phyloP scores from a whole-genome alignment of 164 flowering plant genomes.

The Nelumbo lutea region DNA sequence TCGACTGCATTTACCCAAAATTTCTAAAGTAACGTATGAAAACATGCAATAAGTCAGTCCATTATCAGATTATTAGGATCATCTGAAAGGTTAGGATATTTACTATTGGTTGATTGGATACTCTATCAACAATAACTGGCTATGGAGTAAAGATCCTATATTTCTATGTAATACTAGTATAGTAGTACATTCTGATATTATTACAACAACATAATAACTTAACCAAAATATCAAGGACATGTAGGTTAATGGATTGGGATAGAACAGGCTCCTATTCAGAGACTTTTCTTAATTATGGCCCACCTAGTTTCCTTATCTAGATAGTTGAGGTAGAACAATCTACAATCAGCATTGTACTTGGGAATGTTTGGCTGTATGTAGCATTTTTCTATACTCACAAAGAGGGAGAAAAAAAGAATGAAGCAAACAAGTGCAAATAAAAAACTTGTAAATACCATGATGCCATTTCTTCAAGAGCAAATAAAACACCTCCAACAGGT shows the following conservation, averaged over 20 bases:
- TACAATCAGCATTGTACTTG: too few species aligned
- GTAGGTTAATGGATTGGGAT: too few species aligned
- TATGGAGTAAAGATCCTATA: neutral
- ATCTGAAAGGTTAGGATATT: neutral
- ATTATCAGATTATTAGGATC: neutral
- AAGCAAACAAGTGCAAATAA: neutral
- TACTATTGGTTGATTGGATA: neutral
- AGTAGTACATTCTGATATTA: neutral
- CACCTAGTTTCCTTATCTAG: too few species aligned
- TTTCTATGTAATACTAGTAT: neutral
- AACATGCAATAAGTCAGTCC: neutral
- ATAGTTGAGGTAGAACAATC: too few species aligned
- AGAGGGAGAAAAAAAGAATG: neutral
- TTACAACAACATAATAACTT: too few species aligned
- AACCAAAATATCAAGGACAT: too few species aligned
- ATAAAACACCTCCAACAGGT: conserved; percentile 92
- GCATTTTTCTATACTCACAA: too few species aligned
- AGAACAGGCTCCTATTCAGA: too few species aligned
- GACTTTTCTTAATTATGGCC: too few species aligned
- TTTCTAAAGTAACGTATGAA: too few species aligned
- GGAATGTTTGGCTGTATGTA: too few species aligned
- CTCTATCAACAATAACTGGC: neutral
- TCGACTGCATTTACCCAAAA: neutral
- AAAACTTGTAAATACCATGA: conserved; percentile 54
- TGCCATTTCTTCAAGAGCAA: conserved; percentile 88